Base-by-base conservation (phyloP, 805 yeast species). In the Saturnispora kantuleensis region DNA sequence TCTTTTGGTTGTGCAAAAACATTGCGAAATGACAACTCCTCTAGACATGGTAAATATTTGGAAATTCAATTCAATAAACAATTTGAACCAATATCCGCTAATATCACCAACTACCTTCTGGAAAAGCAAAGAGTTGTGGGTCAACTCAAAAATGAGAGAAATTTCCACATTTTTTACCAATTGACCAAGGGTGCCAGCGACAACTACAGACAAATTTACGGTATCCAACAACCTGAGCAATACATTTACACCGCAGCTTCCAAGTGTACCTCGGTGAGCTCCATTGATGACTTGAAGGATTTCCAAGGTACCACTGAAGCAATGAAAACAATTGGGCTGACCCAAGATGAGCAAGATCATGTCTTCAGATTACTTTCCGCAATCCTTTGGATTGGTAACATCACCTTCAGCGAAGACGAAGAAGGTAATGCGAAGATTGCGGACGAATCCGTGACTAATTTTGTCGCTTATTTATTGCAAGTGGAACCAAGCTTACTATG, bases 51-150 rank as follows among this genome's bases (percentile, higher is more conserved):
- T 39, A 87, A 87, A 64, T 93, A 93, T 63, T 70, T 93, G 38
- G 97, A 93, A 64, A 93, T 93, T 52, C 79, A 77, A 56, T 93
- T 93, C 70, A 84, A 86, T 61, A 67, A 73, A 16, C 76, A 74
- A 54, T 84, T 79, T 56, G 95, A 85, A 61, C 98, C 98, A 4
- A 81, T 87, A 35, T 86, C 95, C 36, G 98, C 96, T 39, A 90
- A 88, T 60, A 93, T 93, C 60, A 93, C 97, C 45, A 93, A 93
- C 64, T 93, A 93, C 61, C 66, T 93, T 50, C 70, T 93, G 51
- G 99, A 93, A 59, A 93, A 93, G 60, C 95, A 87, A 65, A 76
- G 99, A 64, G 97, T 93, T 30, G 98, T 93, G n/a, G 81, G 90
- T 31, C 99, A 93, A 64, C 85, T 88, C 52, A 71, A 77, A 51